Base-by-base conservation (phyloP, 805 yeast genomes). In the Yueomyces sinensis region DNA sequence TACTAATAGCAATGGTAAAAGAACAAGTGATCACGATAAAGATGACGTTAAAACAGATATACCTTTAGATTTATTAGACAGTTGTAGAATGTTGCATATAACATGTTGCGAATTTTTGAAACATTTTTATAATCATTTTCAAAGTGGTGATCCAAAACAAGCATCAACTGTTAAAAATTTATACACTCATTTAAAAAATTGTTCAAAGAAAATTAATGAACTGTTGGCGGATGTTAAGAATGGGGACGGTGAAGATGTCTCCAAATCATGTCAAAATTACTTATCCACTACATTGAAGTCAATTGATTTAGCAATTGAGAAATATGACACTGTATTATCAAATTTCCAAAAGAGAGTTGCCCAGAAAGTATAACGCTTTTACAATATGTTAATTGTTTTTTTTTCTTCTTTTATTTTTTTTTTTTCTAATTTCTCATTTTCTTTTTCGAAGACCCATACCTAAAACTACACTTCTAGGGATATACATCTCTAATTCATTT, bases 61-160 rank as follows among this genome's bases (percentile, higher is more conserved):
- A n/a, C 65, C 63, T n/a, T 35, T 35, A 4, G 56, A 50, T 9
- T 41, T 64, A 1, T 37, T 70, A 9, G 81, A 76, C 33, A 62
- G 67, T 31, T 58, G 81, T 27, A 58, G 76, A 33, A 54, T 78
- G 29, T 65, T 78, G 13, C 87, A 82, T 49, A 71, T 78, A 1
- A 78, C 91, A 0, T 73, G 87, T 3, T 66, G 76, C 27, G 93
- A 81, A 52, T 82, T 81, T 49, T 55, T 82, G 29, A 70, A 74
- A 37, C 93, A 81, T 51, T 82, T 80, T 51, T 82, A 87, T 80
- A 50, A 66, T 1, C 76, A 74, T 49, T 71, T 71, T 44, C 69
- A 68, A 39, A 63, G 70, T 33, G 65, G 69, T 29, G 65, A 62
- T 36, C 56, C 66, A 2, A 52, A 66, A 28, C 68, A 68, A 33